Conservation (phyloP, 2,329 filamentous ascomycete species). For the Fusarium protoensiforme region DNA sequence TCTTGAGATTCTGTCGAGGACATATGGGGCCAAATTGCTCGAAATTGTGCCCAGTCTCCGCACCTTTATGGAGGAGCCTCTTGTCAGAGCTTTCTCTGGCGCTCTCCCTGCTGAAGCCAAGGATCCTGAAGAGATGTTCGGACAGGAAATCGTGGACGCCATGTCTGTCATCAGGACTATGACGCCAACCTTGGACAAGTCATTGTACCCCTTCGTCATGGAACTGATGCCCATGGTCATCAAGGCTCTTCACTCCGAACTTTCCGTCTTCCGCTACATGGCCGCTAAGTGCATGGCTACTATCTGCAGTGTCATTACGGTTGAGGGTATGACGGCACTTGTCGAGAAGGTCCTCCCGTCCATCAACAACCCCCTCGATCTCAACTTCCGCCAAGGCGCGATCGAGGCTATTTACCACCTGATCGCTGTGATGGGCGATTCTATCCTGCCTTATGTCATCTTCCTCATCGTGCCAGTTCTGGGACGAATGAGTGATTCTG, state of each 20-base stretch:
- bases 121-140: slow-evolving; percentile 78
- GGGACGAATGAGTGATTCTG: slow-evolving; percentile 97
- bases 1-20: slow-evolving; percentile 84
- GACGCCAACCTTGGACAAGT: slow-evolving; percentile 85
- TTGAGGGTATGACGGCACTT: slow-evolving; percentile 94
- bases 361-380: slow-evolving; percentile 89
- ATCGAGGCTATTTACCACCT: slow-evolving; percentile 97
- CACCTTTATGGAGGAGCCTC: slow-evolving; percentile 82
- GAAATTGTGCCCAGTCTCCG: slow-evolving; percentile 86
- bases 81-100: slow-evolving; percentile 78
- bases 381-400: slow-evolving; percentile 90
- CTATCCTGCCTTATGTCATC: slow-evolving; percentile 96
- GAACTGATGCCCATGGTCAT: slow-evolving; percentile 86
- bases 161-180: slow-evolving; percentile 93
- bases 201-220: slow-evolving; percentile 83
- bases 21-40: slow-evolving; percentile 82
- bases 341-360: slow-evolving; percentile 93
- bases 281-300: slow-evolving; percentile 98
- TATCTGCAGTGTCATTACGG: slow-evolving; percentile 94
- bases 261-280: slow-evolving; percentile 95
- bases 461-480: slow-evolving; percentile 98
- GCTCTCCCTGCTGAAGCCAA: slow-evolving; percentile 78
- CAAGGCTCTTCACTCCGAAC: slow-evolving; percentile 85
- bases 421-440: slow-evolving; percentile 97
- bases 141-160: slow-evolving; percentile 93